phyloP scores from a whole-genome alignment of 306 rosid species.

The Vicia sativa region DNA sequence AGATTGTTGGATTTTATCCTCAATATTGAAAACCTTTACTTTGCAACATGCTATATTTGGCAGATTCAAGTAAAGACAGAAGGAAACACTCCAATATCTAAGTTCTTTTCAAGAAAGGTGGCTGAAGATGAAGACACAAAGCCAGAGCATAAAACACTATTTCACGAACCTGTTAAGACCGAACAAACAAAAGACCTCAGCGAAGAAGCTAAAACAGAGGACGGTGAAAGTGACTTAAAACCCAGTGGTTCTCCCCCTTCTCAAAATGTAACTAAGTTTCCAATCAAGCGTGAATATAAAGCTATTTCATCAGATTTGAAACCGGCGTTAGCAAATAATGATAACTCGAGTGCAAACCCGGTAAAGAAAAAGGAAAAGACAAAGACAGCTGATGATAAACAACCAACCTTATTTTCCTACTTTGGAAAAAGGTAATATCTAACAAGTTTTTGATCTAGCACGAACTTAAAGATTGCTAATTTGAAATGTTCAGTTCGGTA shows the following conservation, averaged over 20 bases:
- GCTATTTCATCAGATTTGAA: constrained; percentile 51
- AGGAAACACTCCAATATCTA: constrained; percentile 59
- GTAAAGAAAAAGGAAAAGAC: constrained; percentile 59
- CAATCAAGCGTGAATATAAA: constrained; percentile 59
- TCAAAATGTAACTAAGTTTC: constrained; percentile 40
- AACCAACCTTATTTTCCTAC: constrained; percentile 66
- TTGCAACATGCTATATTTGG: constrained; percentile 31
- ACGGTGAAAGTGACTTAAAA: constrained; percentile 42
- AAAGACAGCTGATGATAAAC: constrained; percentile 60
- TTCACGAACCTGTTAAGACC: constrained; percentile 36
- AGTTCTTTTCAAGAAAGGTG: constrained; percentile 62
- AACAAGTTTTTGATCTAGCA: neutral
- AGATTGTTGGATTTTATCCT: neutral
- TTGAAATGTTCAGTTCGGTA: constrained; percentile 25
- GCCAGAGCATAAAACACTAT: constrained; percentile 38
- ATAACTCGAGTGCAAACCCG: constrained; percentile 45
- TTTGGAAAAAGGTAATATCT: constrained; percentile 57
- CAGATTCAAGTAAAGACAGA: constrained; percentile 71
- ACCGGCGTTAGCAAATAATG: constrained; percentile 36
- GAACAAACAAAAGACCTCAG: constrained; percentile 39
- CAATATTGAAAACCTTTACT: constrained; percentile 4
- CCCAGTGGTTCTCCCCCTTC: constrained; percentile 19
- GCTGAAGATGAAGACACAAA: constrained; percentile 49
- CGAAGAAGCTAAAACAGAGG: constrained; percentile 48
- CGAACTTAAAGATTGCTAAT: constrained; percentile 3